Evolutionary conservation across 2,329 filamentous ascomycete species (phyloP), one percentile per base, ranked within the genome.

Genomic region (Stachybotrys chartarum): DNA sequence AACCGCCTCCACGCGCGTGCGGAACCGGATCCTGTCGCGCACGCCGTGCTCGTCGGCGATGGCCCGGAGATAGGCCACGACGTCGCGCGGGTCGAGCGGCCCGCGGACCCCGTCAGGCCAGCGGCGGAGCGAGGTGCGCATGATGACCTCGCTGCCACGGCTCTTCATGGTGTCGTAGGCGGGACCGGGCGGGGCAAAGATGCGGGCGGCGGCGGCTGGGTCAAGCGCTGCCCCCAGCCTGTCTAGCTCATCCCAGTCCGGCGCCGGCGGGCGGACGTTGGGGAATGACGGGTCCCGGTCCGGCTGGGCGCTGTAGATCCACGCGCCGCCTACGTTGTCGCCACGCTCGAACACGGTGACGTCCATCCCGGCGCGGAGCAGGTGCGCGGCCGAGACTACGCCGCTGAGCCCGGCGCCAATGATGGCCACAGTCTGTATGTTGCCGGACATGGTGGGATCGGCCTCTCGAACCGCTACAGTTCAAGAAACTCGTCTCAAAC

Each of bases 161-260:
- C 88, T 90, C 64, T 86, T 86, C 7, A 92, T 71, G 3, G 79
- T 78, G 6, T 68, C 69, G 56, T 80, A 71, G 79, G 81, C 74
- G 77, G 91, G 72, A 1, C 68, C 69, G 0, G 67, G 69, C 30
- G 55, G 61, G 1, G 63, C 60, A 47, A 65, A 65, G 1, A 24
- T 12, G 18, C 24, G 31, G 18, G 49, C 49, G 18, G 49, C 49
- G 18, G 24, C 24, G 5, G 24, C 49, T n/a, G 31, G 7, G 30
- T 31, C 31, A 30, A 51, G 49, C 49, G 18, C 49, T 51, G 4
- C 49, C 49, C 24, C 18, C 30, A 30, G 49, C 8, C 49, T 51
- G 14, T 51, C 49, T 31, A 51, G 49, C 4, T 51, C 49, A 6
- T 24, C 49, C 49, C 49, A 51, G 30, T 51, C 49, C 49, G 49